phyloP scores from a whole-genome alignment of 495 filamentous ascomycete species.

The Trichoderma reesei region DNA sequence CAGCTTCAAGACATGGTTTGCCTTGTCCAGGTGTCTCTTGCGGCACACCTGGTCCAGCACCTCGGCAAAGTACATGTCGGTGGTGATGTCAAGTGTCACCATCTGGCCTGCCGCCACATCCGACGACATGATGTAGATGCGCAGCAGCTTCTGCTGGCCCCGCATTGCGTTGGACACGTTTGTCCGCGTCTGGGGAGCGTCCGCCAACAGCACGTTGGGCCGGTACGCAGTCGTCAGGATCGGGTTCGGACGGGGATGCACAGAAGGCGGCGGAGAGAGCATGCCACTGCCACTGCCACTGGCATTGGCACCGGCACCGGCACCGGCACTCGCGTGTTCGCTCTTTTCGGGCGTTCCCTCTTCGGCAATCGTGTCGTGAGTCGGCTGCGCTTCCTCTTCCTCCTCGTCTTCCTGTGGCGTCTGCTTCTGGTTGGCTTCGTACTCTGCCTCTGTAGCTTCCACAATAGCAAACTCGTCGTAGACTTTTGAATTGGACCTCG shows the following conservation, averaged over 20 bases:
- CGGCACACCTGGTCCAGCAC: conserved; percentile 85
- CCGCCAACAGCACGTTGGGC: conserved; percentile 49
- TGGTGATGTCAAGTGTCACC: conserved; percentile 74
- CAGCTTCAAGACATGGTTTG: conserved; percentile 79
- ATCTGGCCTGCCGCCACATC: conserved; percentile 51
- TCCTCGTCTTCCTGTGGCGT: conserved; percentile 63
- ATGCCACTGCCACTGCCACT: not conserved
- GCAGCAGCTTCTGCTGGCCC: conserved; percentile 76
- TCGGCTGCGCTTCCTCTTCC: conserved; percentile 29
- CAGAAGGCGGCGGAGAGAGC: conserved; percentile 31
- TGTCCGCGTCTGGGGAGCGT: conserved; percentile 52
- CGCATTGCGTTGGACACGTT: conserved; percentile 37
- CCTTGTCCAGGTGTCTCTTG: conserved; percentile 82
- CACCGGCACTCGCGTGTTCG: not conserved
- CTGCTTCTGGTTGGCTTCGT: conserved; percentile 62
- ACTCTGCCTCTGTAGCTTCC: conserved; percentile 66
- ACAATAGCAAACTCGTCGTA: conserved; percentile 93
- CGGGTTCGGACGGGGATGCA: conserved; percentile 44
- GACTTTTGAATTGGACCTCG: conserved; percentile 66
- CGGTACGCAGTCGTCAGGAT: conserved; percentile 49
- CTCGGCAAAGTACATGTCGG: conserved; percentile 90
- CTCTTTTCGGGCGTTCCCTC: conserved; percentile 31
- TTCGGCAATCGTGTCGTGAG: conserved; percentile 21
- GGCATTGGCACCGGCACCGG: not conserved
- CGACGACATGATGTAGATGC: conserved; percentile 65